Evolutionary conservation across 2,329 filamentous ascomycete genomes (phyloP).

Genomic region (Phaeosphaeriaceae sp.): DNA sequence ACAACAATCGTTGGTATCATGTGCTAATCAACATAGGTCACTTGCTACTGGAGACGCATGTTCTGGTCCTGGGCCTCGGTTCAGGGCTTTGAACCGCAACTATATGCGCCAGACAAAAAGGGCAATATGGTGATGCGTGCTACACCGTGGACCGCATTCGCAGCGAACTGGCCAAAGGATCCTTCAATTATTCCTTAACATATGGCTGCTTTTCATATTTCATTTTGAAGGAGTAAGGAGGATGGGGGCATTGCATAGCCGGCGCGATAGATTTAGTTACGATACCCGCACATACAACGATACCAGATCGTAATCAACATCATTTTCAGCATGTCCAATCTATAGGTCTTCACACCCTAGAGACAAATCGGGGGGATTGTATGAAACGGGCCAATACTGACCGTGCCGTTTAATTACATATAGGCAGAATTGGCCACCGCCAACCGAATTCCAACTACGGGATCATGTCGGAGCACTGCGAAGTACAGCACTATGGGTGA

Average conservation of each 20-base stretch:
- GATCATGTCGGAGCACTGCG: background rate
- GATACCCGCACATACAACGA: conserved; percentile 26
- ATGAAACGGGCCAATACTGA: too few species aligned
- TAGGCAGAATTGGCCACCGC: background rate
- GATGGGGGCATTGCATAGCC: conserved; percentile 17
- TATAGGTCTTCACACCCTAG: background rate
- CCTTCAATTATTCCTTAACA: conserved; percentile 37
- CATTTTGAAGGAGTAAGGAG: conserved; percentile 3
- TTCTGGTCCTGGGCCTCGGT: conserved; percentile 40
- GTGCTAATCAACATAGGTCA: conserved; percentile 22
- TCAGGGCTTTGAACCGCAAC: conserved; percentile 37
- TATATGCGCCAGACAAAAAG: conserved; percentile 32
- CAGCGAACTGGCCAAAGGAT: conserved; percentile 42
- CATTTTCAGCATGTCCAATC: background rate
- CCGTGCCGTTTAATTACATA: background rate
- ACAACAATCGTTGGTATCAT: too few species aligned
- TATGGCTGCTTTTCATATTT: background rate
- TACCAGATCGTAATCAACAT: conserved; percentile 3
- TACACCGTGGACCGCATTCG: conserved; percentile 44
- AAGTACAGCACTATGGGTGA: background rate
- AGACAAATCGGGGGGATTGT: background rate
- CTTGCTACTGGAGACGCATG: conserved; percentile 43
- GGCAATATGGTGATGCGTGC: conserved; percentile 38
- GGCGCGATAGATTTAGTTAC: conserved; percentile 18
- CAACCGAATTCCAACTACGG: background rate